Evolutionary conservation across 106 monocot species (phyloP).

Genomic region (Dendrobium chrysotoxum): DNA sequence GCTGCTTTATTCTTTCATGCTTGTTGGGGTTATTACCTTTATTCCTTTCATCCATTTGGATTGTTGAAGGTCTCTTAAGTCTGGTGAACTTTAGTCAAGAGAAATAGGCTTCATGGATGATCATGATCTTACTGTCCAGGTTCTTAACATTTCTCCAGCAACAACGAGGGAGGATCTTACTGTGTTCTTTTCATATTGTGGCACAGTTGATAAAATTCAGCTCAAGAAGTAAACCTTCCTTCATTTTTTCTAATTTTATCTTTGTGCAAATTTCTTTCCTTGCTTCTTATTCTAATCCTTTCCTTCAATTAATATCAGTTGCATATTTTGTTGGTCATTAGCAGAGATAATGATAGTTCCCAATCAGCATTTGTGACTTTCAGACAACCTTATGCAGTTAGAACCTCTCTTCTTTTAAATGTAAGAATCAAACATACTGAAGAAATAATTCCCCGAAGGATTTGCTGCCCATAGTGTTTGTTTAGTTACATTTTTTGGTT

Average conservation of each 20-base stretch:
- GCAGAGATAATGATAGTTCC: conserved; percentile 24
- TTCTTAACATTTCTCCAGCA: conserved; percentile 36
- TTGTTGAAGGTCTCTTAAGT: neutral
- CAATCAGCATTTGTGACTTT: conserved; percentile 48
- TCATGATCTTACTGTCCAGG: conserved; percentile 34
- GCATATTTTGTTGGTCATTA: neutral
- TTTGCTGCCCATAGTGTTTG: neutral
- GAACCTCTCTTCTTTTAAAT: conserved; percentile 58
- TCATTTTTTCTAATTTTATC: neutral
- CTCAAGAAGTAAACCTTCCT: conserved; percentile 28
- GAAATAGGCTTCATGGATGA: conserved; percentile 26
- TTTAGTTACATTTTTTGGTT: neutral
- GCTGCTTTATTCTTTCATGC: neutral
- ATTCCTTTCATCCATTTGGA: neutral
- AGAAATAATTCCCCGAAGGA: neutral
- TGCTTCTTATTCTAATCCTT: neutral
- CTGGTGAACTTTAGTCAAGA: neutral
- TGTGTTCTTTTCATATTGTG: conserved; percentile 64
- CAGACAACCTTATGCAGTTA: conserved; percentile 48
- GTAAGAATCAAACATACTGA: conserved; percentile 21
- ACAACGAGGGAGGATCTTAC: conserved; percentile 34
- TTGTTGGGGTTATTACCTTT: neutral
- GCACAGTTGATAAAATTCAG: conserved; percentile 38
- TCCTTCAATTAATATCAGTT: neutral
- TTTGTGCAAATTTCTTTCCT: neutral